Base-by-base conservation (phyloP, 176 grass and related monocot species). In the Metroxylon sagu region DNA sequence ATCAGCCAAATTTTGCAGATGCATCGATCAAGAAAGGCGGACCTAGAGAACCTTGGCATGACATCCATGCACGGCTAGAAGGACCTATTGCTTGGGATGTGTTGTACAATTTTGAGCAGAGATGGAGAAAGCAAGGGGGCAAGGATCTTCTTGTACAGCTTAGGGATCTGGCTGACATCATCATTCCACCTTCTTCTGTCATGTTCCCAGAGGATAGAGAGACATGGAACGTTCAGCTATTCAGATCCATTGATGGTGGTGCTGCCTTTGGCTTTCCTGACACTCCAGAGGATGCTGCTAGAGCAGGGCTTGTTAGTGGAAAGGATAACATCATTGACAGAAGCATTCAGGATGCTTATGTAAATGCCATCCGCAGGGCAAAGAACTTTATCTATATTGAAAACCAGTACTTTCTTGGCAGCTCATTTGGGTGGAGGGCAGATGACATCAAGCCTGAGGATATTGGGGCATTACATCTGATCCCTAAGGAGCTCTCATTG, bases 311-410 rank as follows among this genome's bases (percentile, higher is more conserved):
- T 10, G 75, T 96, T 16, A 80, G 69, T 66, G 91, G 80, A 18
- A 96, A 96, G 72, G 82, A 96, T 61, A 87, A 90, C 59, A 86
- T 66, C 57, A 78, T 96, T 62, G 91, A 96, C 56, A 87, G 83
- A 80, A 96, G 92, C 65, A 91, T 96, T 60, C 92, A 96, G 68
- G 87, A 96, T 6, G 87, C 92, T 10, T 96, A 96, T 50, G 85
- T 96, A 59, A 82, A 90, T 21, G 92, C 92, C 3, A 96, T 90
- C 50, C 80, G 92, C 29, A 75, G 81, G 0, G 87, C 92, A 10
- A 82, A 90, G 19, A 61, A 85, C 29, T 96, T 96, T 52, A 73
- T 96, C 52, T 96, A 96, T 76, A 96, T 96, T 8, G 87, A 96
- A 66, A 96, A 90, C 58, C 92, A 96, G 66, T 96, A 96, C 66